These are phyloP conservation scores for Ascosphaera apis DNA, from an alignment of 2,329 filamentous ascomycete genomes.

Conservation along the genomic window DNA sequence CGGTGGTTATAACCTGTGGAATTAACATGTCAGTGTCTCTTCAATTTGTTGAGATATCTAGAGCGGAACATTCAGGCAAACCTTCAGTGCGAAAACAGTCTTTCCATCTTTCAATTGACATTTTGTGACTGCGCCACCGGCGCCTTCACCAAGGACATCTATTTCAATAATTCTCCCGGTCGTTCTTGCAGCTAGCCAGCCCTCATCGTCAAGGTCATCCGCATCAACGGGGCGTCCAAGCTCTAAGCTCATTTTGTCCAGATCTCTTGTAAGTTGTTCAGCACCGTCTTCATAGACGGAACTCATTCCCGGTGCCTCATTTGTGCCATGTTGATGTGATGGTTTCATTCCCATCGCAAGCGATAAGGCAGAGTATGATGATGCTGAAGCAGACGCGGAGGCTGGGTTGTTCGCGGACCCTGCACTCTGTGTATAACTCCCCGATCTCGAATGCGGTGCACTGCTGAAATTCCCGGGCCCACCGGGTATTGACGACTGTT, in stretches of 20 bases:
- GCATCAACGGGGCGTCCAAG: slow-evolving; percentile 70
- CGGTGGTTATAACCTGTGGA: slow-evolving; percentile 77
- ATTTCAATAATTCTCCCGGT: slow-evolving; percentile 74
- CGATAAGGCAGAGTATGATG: slow-evolving; percentile 60
- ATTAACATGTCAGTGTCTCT: slow-evolving; percentile 6
- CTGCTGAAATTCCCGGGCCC: slow-evolving; percentile 61
- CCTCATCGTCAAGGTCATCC: slow-evolving; percentile 82
- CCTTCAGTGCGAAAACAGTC: slow-evolving; percentile 90
- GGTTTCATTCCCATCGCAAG: slow-evolving; percentile 50
- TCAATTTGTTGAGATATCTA: background rate
- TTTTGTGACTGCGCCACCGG: slow-evolving; percentile 81
- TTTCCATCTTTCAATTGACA: slow-evolving; percentile 78
- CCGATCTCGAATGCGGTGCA: slow-evolving; percentile 50
- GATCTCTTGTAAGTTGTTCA: slow-evolving; percentile 46
- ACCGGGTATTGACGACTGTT: slow-evolving; percentile 40
- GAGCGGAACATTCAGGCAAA: slow-evolving; percentile 18
- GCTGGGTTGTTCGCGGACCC: slow-evolving; percentile 18
- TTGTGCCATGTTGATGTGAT: slow-evolving; percentile 42
- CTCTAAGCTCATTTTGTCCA: slow-evolving; percentile 62
- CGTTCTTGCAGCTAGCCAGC: slow-evolving; percentile 79
- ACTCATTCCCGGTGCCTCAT: slow-evolving; percentile 71
- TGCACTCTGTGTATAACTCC: slow-evolving; percentile 45
- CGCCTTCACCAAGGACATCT: slow-evolving; percentile 78
- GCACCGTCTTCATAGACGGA: slow-evolving; percentile 64
- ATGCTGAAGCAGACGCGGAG: slow-evolving; percentile 66